Conservation (phyloP, 805 yeast genomes). For the Suhomyces xylopsoci region DNA sequence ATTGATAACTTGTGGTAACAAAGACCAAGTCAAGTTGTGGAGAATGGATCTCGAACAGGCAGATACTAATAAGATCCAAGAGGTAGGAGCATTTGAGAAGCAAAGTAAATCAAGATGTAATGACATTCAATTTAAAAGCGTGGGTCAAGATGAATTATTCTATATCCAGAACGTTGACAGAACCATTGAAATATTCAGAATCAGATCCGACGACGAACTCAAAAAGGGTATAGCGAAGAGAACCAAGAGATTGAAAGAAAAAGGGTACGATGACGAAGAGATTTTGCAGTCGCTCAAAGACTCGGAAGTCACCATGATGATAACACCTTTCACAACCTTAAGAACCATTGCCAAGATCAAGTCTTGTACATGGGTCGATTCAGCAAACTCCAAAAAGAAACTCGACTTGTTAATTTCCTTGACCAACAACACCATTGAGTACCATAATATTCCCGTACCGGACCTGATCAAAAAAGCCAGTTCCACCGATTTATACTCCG, state of each 20-base stretch:
- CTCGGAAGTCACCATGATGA: slow-evolving; percentile 53
- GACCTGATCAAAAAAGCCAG: slow-evolving; percentile 52
- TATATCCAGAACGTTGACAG: slow-evolving; percentile 77
- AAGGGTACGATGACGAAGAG: slow-evolving; percentile 60
- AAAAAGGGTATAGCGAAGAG: slow-evolving; percentile 73
- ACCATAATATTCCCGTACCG: slow-evolving; percentile 55
- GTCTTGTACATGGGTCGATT: slow-evolving; percentile 59
- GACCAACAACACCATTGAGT: slow-evolving; percentile 72
- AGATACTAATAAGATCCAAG: slow-evolving; percentile 48
- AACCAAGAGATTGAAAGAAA: slow-evolving; percentile 72
- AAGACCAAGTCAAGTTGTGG: slow-evolving; percentile 86
- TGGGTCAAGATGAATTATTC: slow-evolving; percentile 47
- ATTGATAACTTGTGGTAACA: slow-evolving; percentile 71
- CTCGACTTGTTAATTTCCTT: slow-evolving; percentile 64
- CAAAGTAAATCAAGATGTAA: slow-evolving; percentile 72
- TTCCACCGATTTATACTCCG: slow-evolving; percentile 41
- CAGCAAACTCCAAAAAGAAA: slow-evolving; percentile 36
- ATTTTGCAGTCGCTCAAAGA: slow-evolving; percentile 41
- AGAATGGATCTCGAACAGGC: slow-evolving; percentile 51
- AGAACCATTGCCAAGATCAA: slow-evolving; percentile 65
- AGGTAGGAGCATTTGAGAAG: slow-evolving; percentile 67
- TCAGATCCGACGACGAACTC: slow-evolving; percentile 74
- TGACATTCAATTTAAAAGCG: slow-evolving; percentile 48
- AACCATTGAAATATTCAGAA: slow-evolving; percentile 74
- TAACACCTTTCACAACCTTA: slow-evolving; percentile 66